These are phyloP conservation scores for Penicillium angulare DNA, from an alignment of 495 filamentous ascomycete genomes.

Conservation along the genomic window DNA sequence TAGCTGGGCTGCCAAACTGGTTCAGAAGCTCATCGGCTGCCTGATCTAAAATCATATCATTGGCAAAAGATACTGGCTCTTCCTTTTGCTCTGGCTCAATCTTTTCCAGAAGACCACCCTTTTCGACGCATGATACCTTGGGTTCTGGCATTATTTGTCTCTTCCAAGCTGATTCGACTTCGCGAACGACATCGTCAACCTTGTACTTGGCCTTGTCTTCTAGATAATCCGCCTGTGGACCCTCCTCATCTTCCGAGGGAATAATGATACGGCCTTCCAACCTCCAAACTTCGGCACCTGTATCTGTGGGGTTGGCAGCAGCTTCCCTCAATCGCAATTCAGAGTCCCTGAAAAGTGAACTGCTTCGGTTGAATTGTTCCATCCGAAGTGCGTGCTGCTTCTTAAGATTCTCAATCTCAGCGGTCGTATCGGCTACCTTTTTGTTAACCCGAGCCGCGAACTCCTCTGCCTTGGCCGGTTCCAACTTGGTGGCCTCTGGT, in stretches of 20 bases:
- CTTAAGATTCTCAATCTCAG: slow-evolving; percentile 81
- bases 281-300: slow-evolving; percentile 59
- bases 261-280: slow-evolving; percentile 58
- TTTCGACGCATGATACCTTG: slow-evolving; percentile 64
- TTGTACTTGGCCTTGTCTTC: slow-evolving; percentile 49
- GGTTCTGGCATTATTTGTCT: slow-evolving; percentile 57
- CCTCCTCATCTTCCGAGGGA: slow-evolving; percentile 51
- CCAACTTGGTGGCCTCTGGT: slow-evolving; percentile 59
- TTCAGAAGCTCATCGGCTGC: slow-evolving; percentile 62
- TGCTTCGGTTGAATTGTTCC: slow-evolving; percentile 68
- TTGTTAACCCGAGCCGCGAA: slow-evolving; percentile 72
- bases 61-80: slow-evolving; percentile 37
- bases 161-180: slow-evolving; percentile 55
- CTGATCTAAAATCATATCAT: slow-evolving; percentile 66
- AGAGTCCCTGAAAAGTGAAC: slow-evolving; percentile 59
- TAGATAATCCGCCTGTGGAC: slow-evolving; percentile 30
- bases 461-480: slow-evolving; percentile 65
- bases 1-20: slow-evolving; percentile 58
- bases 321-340: slow-evolving; percentile 57
- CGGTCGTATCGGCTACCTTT: slow-evolving; percentile 61
- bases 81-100: slow-evolving; percentile 44
- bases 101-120: slow-evolving; percentile 69
- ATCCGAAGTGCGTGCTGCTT: slow-evolving; percentile 70
- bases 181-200: slow-evolving; percentile 59
- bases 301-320: slow-evolving; percentile 47